Base-by-base conservation (phyloP, 371 early-diverging fungal species). In the Coemansia sp. region DNA sequence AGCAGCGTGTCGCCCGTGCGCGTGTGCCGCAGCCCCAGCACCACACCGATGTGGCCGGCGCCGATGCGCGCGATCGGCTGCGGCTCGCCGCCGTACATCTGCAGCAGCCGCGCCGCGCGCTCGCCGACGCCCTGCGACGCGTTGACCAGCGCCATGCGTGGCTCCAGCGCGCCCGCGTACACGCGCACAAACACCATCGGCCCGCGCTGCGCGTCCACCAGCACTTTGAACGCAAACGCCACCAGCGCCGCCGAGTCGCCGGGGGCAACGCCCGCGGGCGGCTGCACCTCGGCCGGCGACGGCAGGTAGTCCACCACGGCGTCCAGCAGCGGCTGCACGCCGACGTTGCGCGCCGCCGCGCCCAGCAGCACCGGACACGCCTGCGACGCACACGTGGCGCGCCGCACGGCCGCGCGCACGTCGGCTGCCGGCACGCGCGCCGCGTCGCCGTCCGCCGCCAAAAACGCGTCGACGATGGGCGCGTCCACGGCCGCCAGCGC, bases 181-280 rank as follows among this genome's bases (percentile, higher is more conserved):
- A 96, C 92, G 8, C 96, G 84, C n/a, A 97, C 90, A 79, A 90
- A 98, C 1, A 94, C 93, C 81, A 97, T 77, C 4, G 92, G 85
- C 2, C 98, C 98, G 16, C 93, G 85, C 56, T 86, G 83, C 5
- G 83, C 67, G 69, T 97, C 94, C 53, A 91, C 88, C 0, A 90
- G 81, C 1, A 98, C 94, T 61, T 98, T 98, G 81, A 97, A 97
- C 0, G 95, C 98, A 65, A 98, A 79, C 0, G 95, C 97, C 61
- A 87, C 90, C 10, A 94, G 74, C 8, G 83, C 76, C 1, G 76
- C 83, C 7, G 5, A 9, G 53, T n/a, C 20, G 45, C n/a, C 16
- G n/a, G 45, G 20, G 4, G 20, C 80, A 80, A 30, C 85, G 26
- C 43, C 9, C 4, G 58, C 64, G 9, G 43, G 7, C 14, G 72